Evolutionary conservation across 805 yeast species (phyloP), one percentile per base, ranked within the genome.

Genomic region (Yarrowia sp.): DNA sequence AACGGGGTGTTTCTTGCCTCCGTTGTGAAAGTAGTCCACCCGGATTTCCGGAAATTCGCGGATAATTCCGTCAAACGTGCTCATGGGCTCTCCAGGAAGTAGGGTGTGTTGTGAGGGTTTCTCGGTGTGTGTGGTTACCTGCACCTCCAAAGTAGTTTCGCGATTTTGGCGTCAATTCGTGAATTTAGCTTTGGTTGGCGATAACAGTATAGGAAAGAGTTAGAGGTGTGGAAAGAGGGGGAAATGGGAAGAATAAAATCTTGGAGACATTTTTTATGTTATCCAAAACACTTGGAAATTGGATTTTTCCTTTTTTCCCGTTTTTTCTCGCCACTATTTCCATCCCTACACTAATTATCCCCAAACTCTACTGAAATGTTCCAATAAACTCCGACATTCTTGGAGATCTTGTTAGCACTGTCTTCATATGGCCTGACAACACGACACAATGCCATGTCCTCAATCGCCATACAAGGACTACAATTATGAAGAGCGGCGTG

Each of bases 11-110:
- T 45, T 43, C 19, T 45, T 59, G 67, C 56, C 67, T 19, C 55
- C 19, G 56, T 63, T 22, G 67, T 63, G 41, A 40, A 63, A 63
- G 26, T 63, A 36, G 56, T 63, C 67, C 55, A 63, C 67, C 56
- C 46, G 46, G 40, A 63, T 48, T 41, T 63, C 67, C 56, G 67
- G 67, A 49, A 48, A 63, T 40, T 63, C 67, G 40, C 56, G 46
- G 46, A 63, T 36, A 19, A 48, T 49, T 19, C 67, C 67, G 41
- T 49, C 56, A 49, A 63, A 63, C 40, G 56, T 63, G 56, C 56
- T 48, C 67, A 63, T 63, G 64, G 59, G 59, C 59, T 53, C 45
- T 53, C 59, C 45, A 53, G 59, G 59, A 8, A 26, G 32, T 26
- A 26, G 32, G 59, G 59, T 19, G 8, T 42, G 38, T 15, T 40